These are phyloP conservation scores for Neostapfia colusana DNA, from an alignment of 176 grass and related monocot genomes.

Conservation along the genomic window DNA sequence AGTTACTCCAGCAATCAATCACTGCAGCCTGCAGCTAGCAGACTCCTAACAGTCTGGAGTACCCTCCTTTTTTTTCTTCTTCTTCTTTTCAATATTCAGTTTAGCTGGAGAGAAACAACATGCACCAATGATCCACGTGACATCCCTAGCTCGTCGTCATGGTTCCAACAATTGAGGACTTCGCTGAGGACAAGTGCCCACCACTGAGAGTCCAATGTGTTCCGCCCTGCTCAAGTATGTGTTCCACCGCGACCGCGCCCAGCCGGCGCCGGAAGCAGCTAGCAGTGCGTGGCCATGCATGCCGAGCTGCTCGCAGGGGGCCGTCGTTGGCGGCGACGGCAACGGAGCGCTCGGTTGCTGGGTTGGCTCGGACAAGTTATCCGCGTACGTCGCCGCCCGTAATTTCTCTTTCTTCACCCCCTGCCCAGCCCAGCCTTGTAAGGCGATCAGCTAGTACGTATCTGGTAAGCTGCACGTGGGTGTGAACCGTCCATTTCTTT, in stretches of 20 bases:
- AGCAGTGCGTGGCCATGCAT: not conserved
- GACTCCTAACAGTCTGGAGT: not conserved
- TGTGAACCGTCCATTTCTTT: no score
- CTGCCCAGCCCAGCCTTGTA: no score
- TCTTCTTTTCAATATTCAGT: not conserved
- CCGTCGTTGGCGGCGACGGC: slow-evolving; percentile 32
- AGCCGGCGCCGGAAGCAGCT: not conserved
- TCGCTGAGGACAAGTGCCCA: slow-evolving; percentile 86
- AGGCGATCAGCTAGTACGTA: no score
- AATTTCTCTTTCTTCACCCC: no score
- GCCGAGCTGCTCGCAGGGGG: not conserved
- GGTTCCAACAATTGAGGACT: slow-evolving; percentile 48
- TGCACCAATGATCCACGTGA: not conserved
- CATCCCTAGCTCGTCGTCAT: not conserved
- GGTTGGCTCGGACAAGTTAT: not conserved
- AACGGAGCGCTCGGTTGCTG: not conserved
- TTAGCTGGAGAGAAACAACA: not conserved
- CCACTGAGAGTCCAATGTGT: slow-evolving; percentile 95
- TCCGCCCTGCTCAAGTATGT: slow-evolving; percentile 57
- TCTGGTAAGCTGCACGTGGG: no score
- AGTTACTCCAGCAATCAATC: slow-evolving; percentile 5
- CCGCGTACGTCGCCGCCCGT: no score
- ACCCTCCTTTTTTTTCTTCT: not conserved
- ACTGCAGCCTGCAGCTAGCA: not conserved
- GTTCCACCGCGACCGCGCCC: not conserved